Evolutionary conservation across 768 basidiomycete genomes (phyloP), one percentile per base, ranked within the genome.

Genomic region (Mrakia blollopis): DNA sequence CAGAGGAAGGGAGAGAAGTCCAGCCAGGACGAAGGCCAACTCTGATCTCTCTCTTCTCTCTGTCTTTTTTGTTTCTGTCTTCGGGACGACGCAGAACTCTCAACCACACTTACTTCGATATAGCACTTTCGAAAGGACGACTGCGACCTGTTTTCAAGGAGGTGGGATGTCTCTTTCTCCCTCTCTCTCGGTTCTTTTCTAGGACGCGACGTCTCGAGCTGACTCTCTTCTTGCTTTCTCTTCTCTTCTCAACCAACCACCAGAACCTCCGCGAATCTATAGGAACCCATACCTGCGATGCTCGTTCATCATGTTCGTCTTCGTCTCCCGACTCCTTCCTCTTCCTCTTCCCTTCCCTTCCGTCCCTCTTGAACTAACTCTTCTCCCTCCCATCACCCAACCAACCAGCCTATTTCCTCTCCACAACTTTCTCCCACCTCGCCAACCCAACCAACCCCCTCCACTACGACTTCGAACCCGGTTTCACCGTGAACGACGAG

Each of bases 191-290:
- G 39, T 11, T 5, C 39, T 6, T 50, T 18, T 50, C 44, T n/a
- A n/a, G n/a, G 44, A 41, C 44, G 16, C 47, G 47, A 18, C 47
- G 47, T 18, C 47, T 2, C 16, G 18, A 50, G 0, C 63, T 35
- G 16, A 35, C 18, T 35, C 16, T 18, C 11, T 3, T 65, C 63
- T 18, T 14, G 6, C 37, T 30, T 13, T 35, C 30, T 35, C 63
- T 39, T 35, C 37, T 65, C 61, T 5, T 35, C 61, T 65, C 30
- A 13, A 3, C 21, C 16, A 41, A 41, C 21, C 65, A 14, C 23
- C 23, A 57, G 37, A 68, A 68, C 23, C 65, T 68, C 25, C 65
- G 65, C 39, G 65, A 68, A 39, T 68, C 65, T 6, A 68, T 68
- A 3, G 65, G 65, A 30, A 68, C 65, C 14, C 65, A 68, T 13